Evolutionary conservation across 257 asterid species (phyloP).

Genomic region (Schizonepeta tenuifolia): DNA sequence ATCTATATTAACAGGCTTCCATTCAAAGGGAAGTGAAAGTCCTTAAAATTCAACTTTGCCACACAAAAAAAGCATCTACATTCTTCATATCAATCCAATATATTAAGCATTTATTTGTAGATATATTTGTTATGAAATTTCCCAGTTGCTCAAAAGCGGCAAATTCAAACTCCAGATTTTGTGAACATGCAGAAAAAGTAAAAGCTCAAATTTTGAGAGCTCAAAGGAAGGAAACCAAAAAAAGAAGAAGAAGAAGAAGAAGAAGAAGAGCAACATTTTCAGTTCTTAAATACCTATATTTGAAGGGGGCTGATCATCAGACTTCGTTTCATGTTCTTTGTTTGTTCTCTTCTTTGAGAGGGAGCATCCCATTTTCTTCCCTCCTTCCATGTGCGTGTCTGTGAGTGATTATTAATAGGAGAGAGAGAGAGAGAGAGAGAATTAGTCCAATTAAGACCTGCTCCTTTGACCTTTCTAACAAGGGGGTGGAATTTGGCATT

Average conservation of each 20-base stretch:
- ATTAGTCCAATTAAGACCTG: background rate
- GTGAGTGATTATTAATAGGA: too few relatives aligned
- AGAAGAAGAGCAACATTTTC: background rate
- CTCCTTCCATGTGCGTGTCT: too few relatives aligned
- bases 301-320: background rate
- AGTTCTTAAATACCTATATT: background rate
- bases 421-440: background rate
- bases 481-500: background rate
- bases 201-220: background rate
- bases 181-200: background rate
- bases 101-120: too few relatives aligned
- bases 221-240: background rate
- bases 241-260: background rate
- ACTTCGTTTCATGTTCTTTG: background rate
- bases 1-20: too few relatives aligned
- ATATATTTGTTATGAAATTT: background rate
- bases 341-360: background rate
- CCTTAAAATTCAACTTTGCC: too few relatives aligned
- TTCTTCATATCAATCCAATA: too few relatives aligned
- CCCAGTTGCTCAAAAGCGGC: background rate
- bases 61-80: too few relatives aligned
- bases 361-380: background rate
- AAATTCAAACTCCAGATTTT: background rate
- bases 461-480: too few relatives aligned
- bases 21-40: too few relatives aligned